Conservation (phyloP, 192 early-diverging fungal genomes). For the Coemansia sp. region DNA sequence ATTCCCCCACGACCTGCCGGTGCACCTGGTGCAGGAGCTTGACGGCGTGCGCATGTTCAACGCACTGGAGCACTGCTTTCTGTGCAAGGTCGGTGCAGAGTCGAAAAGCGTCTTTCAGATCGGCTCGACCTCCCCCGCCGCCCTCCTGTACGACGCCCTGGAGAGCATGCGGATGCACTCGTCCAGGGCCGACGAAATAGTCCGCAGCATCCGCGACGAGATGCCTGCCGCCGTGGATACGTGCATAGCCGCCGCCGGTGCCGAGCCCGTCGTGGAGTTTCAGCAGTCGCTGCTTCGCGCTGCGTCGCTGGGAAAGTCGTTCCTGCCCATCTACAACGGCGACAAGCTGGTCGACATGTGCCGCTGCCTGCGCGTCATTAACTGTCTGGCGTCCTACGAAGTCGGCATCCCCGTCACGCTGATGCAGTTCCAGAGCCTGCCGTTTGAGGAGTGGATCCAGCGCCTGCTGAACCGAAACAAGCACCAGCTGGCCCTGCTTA, state of each 20-base stretch:
- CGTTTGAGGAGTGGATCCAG: slow-evolving; percentile 77
- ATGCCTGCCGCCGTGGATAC: slow-evolving; percentile 83
- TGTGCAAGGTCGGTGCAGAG: slow-evolving; percentile 68
- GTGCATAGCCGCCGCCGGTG: slow-evolving; percentile 88
- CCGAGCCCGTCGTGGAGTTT: slow-evolving; percentile 70
- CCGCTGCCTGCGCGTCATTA: slow-evolving; percentile 80
- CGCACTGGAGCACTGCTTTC: slow-evolving; percentile 75
- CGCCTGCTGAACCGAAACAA: slow-evolving; percentile 79
- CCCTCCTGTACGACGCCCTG: slow-evolving; percentile 84
- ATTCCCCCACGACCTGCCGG: slow-evolving; percentile 68
- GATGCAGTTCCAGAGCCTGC: slow-evolving; percentile 67
- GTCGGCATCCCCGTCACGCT: slow-evolving; percentile 90
- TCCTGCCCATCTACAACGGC: slow-evolving; percentile 80
- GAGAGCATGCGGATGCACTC: slow-evolving; percentile 63
- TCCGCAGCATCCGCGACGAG: slow-evolving; percentile 78
- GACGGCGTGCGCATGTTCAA: slow-evolving; percentile 91
- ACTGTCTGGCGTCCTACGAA: slow-evolving; percentile 76
- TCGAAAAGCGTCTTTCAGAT: slow-evolving; percentile 75
- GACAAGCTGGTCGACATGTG: slow-evolving; percentile 87
- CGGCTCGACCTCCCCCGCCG: slow-evolving; percentile 90
- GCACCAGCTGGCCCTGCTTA: slow-evolving; percentile 79
- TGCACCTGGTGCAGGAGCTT: slow-evolving; percentile 83
- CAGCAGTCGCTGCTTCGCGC: slow-evolving; percentile 82
- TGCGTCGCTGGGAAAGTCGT: slow-evolving; percentile 91
- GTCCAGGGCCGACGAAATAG: slow-evolving; percentile 93